Base-by-base conservation (phyloP, 768 basidiomycete species). In the Clitopilus hobsonii region DNA sequence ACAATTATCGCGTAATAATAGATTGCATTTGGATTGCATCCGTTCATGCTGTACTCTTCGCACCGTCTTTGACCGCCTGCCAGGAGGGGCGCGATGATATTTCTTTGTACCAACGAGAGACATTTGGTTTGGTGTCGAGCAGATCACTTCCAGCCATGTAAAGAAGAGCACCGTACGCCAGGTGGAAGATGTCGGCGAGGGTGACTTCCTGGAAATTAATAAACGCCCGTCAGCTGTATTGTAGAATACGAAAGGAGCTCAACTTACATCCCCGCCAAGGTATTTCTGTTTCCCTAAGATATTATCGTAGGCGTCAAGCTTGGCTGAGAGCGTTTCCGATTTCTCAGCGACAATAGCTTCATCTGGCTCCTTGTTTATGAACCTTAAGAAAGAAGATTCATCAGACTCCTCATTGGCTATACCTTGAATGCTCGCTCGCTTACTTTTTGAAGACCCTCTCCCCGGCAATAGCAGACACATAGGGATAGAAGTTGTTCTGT, bases 251-350 rank as follows among this genome's bases (percentile, higher is more conserved):
- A 11, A 14, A n/a, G 18, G 18, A 16, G 62, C 8, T 32, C 30
- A n/a, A n/a, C 71, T 53, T 38, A 74, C 82, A 61, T 85, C 71
- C 0, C 84, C 84, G 13, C 76, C 81, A 30, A 86, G 61, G 63
- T 82, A 85, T 58, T 74, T 76, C 56, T 80, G 76, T 64, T 81
- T 84, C 24, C 72, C 63, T 26, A 88, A 70, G 53, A 87, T 81
- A 8, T 59, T 54, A 24, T 87, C 84, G 64, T 86, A 87, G 1
- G 65, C 81, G 26, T 77, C 74, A 18, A 86, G 71, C 58, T 73
- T 79, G 0, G 57, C 67, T 29, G 72, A 67, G 16, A 82, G 67
- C 1, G 60, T 61, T 3, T 52, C 45, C 10, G 67, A 60, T 20
- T 62, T 59, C 11, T 58, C 59, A 49, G 67, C 60, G 16, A 69